These are phyloP conservation scores for Boletus coccyginus DNA, from an alignment of 768 basidiomycete genomes.

Conservation along the genomic window DNA sequence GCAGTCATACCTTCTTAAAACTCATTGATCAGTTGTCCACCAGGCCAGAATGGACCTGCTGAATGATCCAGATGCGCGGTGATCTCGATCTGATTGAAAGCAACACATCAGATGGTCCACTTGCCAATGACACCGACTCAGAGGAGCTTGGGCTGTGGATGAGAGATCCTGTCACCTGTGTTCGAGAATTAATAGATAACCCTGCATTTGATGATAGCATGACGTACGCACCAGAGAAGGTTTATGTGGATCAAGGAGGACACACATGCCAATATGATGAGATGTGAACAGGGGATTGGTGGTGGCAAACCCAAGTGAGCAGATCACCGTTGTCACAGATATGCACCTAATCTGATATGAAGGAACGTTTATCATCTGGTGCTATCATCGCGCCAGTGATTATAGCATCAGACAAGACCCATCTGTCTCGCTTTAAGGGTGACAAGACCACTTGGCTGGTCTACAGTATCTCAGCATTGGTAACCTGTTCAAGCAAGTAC, in stretches of 20 bases:
- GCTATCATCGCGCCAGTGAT: neutral
- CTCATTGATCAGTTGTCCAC: too few species aligned
- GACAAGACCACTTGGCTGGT: constrained; percentile 3
- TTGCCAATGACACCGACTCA: too few species aligned
- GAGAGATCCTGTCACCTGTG: neutral
- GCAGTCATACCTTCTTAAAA: too few species aligned
- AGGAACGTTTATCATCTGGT: too few species aligned
- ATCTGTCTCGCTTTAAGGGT: neutral
- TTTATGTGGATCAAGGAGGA: neutral
- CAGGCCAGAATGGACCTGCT: too few species aligned
- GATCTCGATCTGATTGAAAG: too few species aligned
- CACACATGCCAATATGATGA: neutral
- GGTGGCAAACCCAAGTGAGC: neutral
- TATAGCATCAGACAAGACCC: neutral
- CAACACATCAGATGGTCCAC: too few species aligned
- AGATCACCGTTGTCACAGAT: too few species aligned
- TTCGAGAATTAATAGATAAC: neutral
- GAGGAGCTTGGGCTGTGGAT: neutral
- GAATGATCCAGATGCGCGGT: too few species aligned
- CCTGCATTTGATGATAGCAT: neutral
- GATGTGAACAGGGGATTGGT: neutral
- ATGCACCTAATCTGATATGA: too few species aligned
- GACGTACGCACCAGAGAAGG: neutral
- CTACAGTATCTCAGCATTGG: neutral
- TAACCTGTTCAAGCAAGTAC: neutral